Percentiles rank a stretch among this genome's conserved stretches.
Conservation (phyloP, 2,329 filamentous ascomycete species). For the Parastagonospora avenae region DNA sequence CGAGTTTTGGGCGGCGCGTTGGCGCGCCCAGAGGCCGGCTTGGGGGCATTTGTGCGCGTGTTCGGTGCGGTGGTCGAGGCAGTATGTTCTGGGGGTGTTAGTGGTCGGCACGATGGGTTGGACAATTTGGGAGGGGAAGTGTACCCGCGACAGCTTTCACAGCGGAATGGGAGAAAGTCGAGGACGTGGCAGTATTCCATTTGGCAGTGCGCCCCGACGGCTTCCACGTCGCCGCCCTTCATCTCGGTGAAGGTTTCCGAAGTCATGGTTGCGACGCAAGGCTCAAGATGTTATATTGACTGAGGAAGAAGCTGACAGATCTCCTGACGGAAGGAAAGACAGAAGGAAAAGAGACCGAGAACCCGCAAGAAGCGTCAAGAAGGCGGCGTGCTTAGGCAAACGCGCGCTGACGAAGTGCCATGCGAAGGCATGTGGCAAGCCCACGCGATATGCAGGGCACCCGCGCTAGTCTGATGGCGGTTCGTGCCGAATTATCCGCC, state of each 20-base stretch:
- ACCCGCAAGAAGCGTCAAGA: conserved; percentile 3
- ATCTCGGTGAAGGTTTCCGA: conserved; percentile 68
- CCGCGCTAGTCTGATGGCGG: not conserved
- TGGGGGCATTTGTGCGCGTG: conserved; percentile 72
- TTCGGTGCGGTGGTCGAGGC: conserved; percentile 91
- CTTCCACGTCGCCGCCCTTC: conserved; percentile 70
- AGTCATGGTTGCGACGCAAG: conserved; percentile 19
- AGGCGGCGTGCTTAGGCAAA: conserved; percentile 5
- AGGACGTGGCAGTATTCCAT: conserved; percentile 90
- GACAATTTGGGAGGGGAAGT: not conserved
- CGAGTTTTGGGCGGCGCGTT: conserved; percentile 48
- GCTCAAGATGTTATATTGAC: not conserved
- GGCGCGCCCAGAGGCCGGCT: conserved; percentile 65
- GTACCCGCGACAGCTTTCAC: conserved; percentile 79
- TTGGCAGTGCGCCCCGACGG: conserved; percentile 90
- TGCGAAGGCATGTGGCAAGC: not conserved
- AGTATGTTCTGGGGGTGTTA: conserved; percentile 68
- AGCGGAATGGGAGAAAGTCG: conserved; percentile 94
- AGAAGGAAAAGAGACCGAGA: not conserved
- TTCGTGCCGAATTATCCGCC: not conserved
- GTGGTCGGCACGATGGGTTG: conserved; percentile 2
- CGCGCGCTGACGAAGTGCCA: conserved; percentile 4
- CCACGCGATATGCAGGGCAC: not conserved
- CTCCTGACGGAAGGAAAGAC: not conserved
- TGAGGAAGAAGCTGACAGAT: conserved; percentile 1